A percentile compares a stretch with the other conserved stretches of the same genome.
phyloP scores from a whole-genome alignment of 2,329 filamentous ascomycete genomes.

The Grosmannia serpens region DNA sequence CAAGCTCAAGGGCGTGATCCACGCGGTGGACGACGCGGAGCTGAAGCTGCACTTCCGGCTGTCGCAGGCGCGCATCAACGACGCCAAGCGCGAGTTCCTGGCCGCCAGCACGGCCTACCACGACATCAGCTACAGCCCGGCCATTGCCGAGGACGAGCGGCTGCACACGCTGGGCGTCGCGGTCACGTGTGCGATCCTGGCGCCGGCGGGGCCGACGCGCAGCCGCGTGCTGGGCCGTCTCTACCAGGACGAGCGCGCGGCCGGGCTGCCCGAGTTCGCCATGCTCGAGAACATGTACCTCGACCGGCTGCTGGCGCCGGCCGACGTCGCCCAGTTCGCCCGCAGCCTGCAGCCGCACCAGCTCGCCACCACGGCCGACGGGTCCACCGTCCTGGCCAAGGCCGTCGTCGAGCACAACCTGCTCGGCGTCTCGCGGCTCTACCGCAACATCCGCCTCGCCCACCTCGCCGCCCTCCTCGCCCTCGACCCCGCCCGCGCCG shows the following conservation, averaged over 20 bases:
- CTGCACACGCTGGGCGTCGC: conserved; percentile 75
- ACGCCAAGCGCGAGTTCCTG: conserved; percentile 81
- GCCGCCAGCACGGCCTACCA: conserved; percentile 83
- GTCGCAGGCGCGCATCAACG: conserved; percentile 84
- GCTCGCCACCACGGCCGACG: conserved; percentile 78
- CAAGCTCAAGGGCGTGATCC: conserved; percentile 87
- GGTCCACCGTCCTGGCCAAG: conserved; percentile 82
- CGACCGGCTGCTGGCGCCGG: conserved; percentile 66
- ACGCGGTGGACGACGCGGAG: conserved; percentile 61
- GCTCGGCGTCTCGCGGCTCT: conserved; percentile 69
- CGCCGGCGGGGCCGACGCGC: conserved; percentile 77
- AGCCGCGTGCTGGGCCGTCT: conserved; percentile 69
- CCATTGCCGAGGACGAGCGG: conserved; percentile 78
- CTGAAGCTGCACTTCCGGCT: conserved; percentile 78
- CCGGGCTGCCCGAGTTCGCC: conserved; percentile 54
- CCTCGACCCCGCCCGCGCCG: conserved; percentile 67
- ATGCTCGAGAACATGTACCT: conserved; percentile 98
- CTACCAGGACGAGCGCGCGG: conserved; percentile 84
- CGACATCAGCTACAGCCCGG: conserved; percentile 64
- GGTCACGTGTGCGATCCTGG: conserved; percentile 84
- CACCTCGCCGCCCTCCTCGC: conserved; percentile 68
- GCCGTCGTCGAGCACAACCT: conserved; percentile 96
- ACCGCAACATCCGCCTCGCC: conserved; percentile 65
- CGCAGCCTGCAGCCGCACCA: conserved; percentile 75
- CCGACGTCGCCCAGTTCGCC: conserved; percentile 81